phyloP scores from a whole-genome alignment of 768 basidiomycete genomes.

The Tricholoma flavovirens region DNA sequence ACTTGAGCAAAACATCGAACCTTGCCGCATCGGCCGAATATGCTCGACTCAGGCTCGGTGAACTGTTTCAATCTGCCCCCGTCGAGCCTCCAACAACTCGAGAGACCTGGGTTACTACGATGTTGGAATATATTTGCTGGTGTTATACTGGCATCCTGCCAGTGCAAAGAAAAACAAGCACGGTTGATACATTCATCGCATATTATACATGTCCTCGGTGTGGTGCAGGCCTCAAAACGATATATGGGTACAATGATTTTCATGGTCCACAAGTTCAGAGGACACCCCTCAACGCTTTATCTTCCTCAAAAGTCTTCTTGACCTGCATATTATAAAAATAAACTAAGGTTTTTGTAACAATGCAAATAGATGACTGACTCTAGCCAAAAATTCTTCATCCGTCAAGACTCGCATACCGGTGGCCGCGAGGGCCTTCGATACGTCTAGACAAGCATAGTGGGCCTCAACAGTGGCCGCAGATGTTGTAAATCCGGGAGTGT shows the following conservation, averaged over 20 bases:
- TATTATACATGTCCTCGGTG: not conserved
- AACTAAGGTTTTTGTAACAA: not conserved
- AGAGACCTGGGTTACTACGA: no score
- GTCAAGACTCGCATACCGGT: slow-evolving; percentile 62
- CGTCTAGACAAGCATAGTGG: slow-evolving; percentile 60
- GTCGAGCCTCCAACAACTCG: no score
- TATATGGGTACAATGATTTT: not conserved
- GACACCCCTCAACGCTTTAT: not conserved
- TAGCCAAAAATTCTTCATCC: slow-evolving; percentile 57
- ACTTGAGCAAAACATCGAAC: no score
- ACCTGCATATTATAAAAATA: not conserved
- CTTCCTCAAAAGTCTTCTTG: slow-evolving; percentile 1
- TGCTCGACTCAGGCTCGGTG: no score
- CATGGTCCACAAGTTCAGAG: not conserved
- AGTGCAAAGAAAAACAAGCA: no score
- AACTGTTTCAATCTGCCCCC: no score
- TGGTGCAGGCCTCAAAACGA: not conserved
- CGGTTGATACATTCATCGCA: not conserved
- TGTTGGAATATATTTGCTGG: no score
- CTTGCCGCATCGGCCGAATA: no score
- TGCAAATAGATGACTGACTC: slow-evolving; percentile 33
- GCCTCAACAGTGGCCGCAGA: slow-evolving; percentile 55
- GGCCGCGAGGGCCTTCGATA: slow-evolving; percentile 67
- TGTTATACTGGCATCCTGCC: no score
- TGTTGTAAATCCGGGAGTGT: slow-evolving; percentile 63